Evolutionary conservation across 2,329 filamentous ascomycete species (phyloP), one percentile per base, ranked within the genome.

Genomic region (Talaromyces sp.): DNA sequence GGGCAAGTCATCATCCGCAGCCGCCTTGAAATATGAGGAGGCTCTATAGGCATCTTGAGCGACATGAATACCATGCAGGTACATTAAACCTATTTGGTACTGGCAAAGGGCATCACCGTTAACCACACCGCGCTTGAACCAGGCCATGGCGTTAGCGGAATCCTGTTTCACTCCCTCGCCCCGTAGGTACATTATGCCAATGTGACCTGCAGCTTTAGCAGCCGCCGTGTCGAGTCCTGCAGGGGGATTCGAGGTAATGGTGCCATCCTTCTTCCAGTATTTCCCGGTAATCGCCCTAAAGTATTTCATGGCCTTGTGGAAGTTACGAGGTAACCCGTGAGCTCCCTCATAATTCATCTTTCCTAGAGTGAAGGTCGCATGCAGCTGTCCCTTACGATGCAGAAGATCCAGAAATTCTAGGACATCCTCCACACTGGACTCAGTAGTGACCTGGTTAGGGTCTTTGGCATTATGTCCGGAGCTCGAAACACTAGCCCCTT

Each of bases 321-420:
- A 81, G 65, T 95, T 89, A 17, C 86, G 82, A 47, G 88, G 86
- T 37, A 96, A 78, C 0, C 85, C 86, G 50, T 89, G 82, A 51
- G 90, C 86, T 0, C 92, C 92, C 52, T 97, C 92, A 65, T 96
- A 96, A 69, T 95, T 89, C 56, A 96, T 83, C 59, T 90, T 86
- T 3, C 90, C 92, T 0, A 97, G 78, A 56, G 89, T 92, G 65
- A 92, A 91, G 0, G 90, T 93, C 1, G 92, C 90, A 68, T 90
- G 91, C 51, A 90, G 84, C 66, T 96, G 91, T 10, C 92, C 91
- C 69, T 96, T 96, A 55, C 92, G 86, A 5, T 91, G 91, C 81
- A 96, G 88, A 37, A 96, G 80, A 64, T 96, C 90, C 60, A 96
- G 79, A 64, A 96, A 99, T 69, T 99, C 94, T 54, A 99, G 85